phyloP scores from a whole-genome alignment of 2,329 filamentous ascomycete genomes.

The Cercospora sesami region DNA sequence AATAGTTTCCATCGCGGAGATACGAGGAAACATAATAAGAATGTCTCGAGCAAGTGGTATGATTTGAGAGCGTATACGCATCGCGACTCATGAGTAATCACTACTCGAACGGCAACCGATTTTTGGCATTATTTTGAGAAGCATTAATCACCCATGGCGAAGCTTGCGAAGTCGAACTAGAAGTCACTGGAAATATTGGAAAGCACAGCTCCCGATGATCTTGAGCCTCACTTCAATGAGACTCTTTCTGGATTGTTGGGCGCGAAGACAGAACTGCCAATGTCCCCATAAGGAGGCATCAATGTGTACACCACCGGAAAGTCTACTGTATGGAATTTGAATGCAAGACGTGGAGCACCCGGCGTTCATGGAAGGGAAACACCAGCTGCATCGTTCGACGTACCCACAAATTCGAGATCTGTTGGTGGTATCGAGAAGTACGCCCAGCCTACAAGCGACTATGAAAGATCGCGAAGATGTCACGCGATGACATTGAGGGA shows the following conservation, averaged over 20 bases:
- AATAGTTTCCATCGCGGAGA: slow-evolving; percentile 6
- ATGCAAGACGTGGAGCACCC: background rate
- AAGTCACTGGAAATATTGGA: background rate
- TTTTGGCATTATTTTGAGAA: background rate
- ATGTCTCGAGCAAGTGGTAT: slow-evolving; percentile 8
- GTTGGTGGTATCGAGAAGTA: background rate
- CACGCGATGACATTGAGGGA: background rate
- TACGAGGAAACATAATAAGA: slow-evolving; percentile 9
- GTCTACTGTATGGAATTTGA: background rate
- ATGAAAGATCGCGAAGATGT: background rate
- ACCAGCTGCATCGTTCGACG: background rate
- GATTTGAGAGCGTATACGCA: slow-evolving; percentile 1
- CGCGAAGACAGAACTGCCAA: background rate
- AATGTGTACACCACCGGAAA: background rate
- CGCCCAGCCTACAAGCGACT: background rate
- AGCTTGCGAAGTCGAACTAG: background rate
- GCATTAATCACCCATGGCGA: background rate
- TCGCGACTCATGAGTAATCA: background rate
- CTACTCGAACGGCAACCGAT: background rate
- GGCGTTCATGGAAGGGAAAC: background rate
- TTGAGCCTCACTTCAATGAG: background rate
- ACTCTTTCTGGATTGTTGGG: background rate
- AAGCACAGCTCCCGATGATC: background rate
- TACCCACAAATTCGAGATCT: background rate
- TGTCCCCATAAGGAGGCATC: background rate